A percentile compares a stretch with the other conserved stretches of the same genome.
Evolutionary conservation across 331 rosid species (phyloP).

Genomic region (Malus hybrid): DNA sequence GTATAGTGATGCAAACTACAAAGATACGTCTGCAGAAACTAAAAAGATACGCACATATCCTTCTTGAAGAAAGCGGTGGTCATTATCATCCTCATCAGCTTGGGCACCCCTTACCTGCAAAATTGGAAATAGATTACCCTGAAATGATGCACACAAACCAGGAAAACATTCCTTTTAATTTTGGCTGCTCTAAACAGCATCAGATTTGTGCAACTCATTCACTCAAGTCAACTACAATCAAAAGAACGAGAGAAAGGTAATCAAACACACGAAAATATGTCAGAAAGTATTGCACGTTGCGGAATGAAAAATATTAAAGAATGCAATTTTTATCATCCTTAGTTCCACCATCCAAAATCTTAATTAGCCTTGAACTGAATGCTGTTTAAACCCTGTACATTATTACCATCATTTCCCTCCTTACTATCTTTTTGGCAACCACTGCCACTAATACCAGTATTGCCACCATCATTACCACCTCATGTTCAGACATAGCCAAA

Average conservation of each 20-base stretch:
- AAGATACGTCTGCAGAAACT: not conserved
- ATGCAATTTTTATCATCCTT: not conserved
- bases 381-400: not conserved
- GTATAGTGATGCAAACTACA: not conserved
- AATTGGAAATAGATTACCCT: conserved; percentile 11
- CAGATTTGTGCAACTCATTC: not conserved
- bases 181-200: not conserved
- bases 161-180: not conserved
- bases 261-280: not conserved
- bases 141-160: not conserved
- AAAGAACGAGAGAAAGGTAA: not conserved
- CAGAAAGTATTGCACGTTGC: not conserved
- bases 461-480: not conserved
- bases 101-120: conserved; percentile 35
- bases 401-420: not conserved
- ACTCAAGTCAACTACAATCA: not conserved
- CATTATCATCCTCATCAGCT: conserved; percentile 40
- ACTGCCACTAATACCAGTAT: not conserved
- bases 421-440: not conserved
- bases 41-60: conserved; percentile 63
- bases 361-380: not conserved
- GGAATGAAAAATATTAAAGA: not conserved
- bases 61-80: conserved; percentile 50
- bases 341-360: not conserved
- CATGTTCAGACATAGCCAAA: not conserved